phyloP scores from a whole-genome alignment of 2,329 filamentous ascomycete species.

The Xylariaceae sp. region DNA sequence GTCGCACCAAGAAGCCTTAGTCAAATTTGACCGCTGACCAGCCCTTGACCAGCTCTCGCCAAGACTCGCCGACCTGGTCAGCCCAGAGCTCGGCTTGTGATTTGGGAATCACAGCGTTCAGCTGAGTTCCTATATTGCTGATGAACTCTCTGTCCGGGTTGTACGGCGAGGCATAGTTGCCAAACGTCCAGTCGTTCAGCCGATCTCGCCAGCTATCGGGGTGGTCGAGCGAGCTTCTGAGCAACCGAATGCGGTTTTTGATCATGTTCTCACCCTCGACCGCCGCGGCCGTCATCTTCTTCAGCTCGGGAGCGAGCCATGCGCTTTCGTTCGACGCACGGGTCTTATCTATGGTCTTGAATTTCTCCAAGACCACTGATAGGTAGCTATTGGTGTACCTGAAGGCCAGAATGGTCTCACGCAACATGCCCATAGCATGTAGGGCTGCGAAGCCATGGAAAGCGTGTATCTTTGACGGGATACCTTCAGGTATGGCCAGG shows the following conservation, averaged over 20 bases:
- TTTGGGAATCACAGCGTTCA: slow-evolving; percentile 31
- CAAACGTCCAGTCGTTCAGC: slow-evolving; percentile 40
- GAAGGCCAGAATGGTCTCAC: slow-evolving; percentile 40
- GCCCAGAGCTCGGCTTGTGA: slow-evolving; percentile 42
- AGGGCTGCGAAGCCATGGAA: slow-evolving; percentile 38
- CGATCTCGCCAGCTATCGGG: slow-evolving; percentile 43
- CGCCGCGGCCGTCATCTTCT: slow-evolving; percentile 34
- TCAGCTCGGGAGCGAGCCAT: slow-evolving; percentile 39
- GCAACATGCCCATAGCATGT: slow-evolving; percentile 42
- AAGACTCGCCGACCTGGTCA: slow-evolving; percentile 40
- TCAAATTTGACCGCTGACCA: slow-evolving; percentile 42
- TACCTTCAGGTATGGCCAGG: slow-evolving; percentile 15
- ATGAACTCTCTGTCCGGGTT: slow-evolving; percentile 14
- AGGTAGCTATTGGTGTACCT: slow-evolving; percentile 39
- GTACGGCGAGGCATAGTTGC: slow-evolving; percentile 7
- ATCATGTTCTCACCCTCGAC: slow-evolving; percentile 31
- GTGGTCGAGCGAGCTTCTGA: slow-evolving; percentile 35
- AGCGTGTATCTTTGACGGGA: slow-evolving; percentile 21
- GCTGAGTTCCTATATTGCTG: slow-evolving; percentile 17
- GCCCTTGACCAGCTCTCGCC: slow-evolving; percentile 43
- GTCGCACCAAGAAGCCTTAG: slow-evolving; percentile 17
- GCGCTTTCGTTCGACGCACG: slow-evolving; percentile 38
- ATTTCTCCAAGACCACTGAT: slow-evolving; percentile 35
- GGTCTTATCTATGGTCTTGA: slow-evolving; percentile 38
- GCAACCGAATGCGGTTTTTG: slow-evolving; percentile 37